Evolutionary conservation across 2,329 filamentous ascomycete species (phyloP), one percentile per base, ranked within the genome.

Genomic region (Pestalotiopsis sp.): DNA sequence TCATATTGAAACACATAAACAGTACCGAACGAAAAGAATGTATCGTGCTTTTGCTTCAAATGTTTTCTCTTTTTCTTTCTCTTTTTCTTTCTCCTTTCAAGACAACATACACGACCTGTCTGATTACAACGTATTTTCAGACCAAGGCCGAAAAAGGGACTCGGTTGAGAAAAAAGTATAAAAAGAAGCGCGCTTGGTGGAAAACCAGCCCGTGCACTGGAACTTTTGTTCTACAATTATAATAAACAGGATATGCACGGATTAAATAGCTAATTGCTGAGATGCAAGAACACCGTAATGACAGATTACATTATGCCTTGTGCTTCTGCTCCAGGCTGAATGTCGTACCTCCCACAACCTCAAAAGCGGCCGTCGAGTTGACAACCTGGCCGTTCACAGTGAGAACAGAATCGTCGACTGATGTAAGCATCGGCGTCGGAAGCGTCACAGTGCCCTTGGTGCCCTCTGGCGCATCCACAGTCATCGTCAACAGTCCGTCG

Each of bases 401-500:
- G 13, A 62, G 7, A 14, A 62, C 14, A 7, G 59, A 62, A 23
- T 39, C 31, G 20, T 62, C 59, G 14, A 39, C 5, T 13, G 59
- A 13, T 41, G 59, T 62, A 13, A 20, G 27, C 59, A 62, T 11
- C 17, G 59, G 59, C 31, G 5, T 62, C 9, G 59, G 59, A 11
- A 62, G 59, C 11, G 27, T 62, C 5, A 62, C 36, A 17, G 36
- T 62, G 27, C 59, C 59, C 4, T 39, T 62, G 36, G 36, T 62
- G 1, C 59, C 59, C n/a, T 7, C n/a, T 23, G 59, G 59, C 7
- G 59, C 59, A 14, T 62, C 59, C 4, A 62, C 36, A 17, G 7
- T 17, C 59, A 62, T 62, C 9, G 13, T 62, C 59, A 62, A 41
- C 31, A 62, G 59, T 12, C 59, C 59, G 41, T 41, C 59, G 11